Evolutionary conservation across 2,329 filamentous ascomycete species (phyloP), one percentile per base, ranked within the genome.

Genomic region (Fusarium siculi): DNA sequence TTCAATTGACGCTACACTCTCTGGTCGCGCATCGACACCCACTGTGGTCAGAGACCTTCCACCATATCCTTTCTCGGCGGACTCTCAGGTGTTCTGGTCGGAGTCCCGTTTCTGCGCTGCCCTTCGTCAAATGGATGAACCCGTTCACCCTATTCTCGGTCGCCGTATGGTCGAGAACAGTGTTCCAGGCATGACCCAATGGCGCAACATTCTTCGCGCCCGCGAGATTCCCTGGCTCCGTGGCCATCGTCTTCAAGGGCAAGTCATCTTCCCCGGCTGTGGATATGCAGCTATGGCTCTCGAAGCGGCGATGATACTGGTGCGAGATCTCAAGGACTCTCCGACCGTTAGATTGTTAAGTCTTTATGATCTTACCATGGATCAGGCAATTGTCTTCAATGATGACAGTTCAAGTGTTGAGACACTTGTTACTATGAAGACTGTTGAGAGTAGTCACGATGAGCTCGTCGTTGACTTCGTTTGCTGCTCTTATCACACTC

Each of bases 241-340:
- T 0, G 67, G 67, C 1, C 67, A 70, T 63, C 50, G 37, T 5
- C 64, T 70, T 0, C 67, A 70, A 34, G 67, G 67, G 9, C 67
- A 70, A 5, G 57, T 68, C 15, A 50, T 70, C 2, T 70, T 70
- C n/a, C 64, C 67, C 1, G 67, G 56, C 7, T 50, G 54, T n/a
- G 67, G 64, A 6, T 70, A 68, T 4, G 52, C 57, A 16, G 44
- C 64, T 7, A 52, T 70, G 52, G 67, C 67, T 12, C 30, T 70
- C 0, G 67, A 70, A 10, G 67, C 67, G 2, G 28, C 44, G 9
- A 40, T 42, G 43, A 37, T 40, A 10, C 43, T 66, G 8, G 59
- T 32, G 8, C 49, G 44, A 36, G 32, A 56, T 14, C 37, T 62
- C 11, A 62, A 57, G 21, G 59, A 62, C 9, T 44, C 59, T 28